Evolutionary conservation across 2,329 filamentous ascomycete species (phyloP), one percentile per base, ranked within the genome.

Genomic region (Penicillium sp.): DNA sequence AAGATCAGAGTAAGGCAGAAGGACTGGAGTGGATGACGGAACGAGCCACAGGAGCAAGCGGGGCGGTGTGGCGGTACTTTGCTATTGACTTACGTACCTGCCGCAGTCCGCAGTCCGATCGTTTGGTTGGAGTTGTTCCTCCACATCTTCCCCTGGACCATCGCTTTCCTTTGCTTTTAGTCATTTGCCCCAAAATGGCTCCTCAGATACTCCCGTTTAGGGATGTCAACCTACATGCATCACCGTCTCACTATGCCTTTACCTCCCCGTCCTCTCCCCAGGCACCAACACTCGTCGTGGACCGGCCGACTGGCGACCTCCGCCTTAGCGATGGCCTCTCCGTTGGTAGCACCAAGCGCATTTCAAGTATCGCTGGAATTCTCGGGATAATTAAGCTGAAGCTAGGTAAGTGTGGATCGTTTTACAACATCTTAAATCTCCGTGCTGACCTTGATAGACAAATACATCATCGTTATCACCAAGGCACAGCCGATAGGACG

Each of bases 201-300:
- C 53, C 55, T 49, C 57, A 66, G 44, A 48, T 65, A 44, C 74
- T 85, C 46, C 93, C 91, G 18, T 98, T 90, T 72, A 82, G 91
- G 66, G 93, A 98, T 76, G 94, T 97, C 76, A 98, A 97, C 70
- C 83, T 98, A 69, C 89, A 95, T 71, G 87, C 89, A 56, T 89
- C 91, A 42, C 78, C 87, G 61, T 88, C 91, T 61, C 86, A 93
- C 66, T 98, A 98, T 77, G 88, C 89, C 61, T 98, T 98, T 71
- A 90, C 88, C 31, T 98, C 93, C 23, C 93, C 93, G 23, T 97
- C 93, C 0, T 91, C 89, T 3, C 89, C 90, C 51, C 83, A 90
- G 70, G 86, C 90, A 23, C 89, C 88, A 11, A 88, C 89, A 8
- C 78, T 98, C 42, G 82, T 95, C 11, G 80, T 98, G 56, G 93